Conservation (phyloP, 208 protist genomes). For the Crithidia sp. region DNA sequence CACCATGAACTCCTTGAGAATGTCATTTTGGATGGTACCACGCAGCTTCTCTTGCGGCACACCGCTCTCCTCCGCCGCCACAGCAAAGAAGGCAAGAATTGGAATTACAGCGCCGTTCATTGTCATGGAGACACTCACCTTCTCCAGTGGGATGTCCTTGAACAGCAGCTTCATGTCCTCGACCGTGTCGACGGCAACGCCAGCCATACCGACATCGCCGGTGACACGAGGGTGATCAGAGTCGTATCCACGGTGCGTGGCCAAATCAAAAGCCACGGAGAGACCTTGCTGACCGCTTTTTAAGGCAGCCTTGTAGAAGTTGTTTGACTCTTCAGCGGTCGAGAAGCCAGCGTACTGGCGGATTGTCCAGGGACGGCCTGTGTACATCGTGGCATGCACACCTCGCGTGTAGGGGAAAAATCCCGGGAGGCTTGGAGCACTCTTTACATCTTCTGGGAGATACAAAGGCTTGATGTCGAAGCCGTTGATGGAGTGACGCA, state of each 20-base stretch:
- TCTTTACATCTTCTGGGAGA: slow-evolving; percentile 42
- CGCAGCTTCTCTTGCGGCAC: slow-evolving; percentile 83
- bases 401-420: slow-evolving; percentile 94
- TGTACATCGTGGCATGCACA: slow-evolving; percentile 96
- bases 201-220: slow-evolving; percentile 97
- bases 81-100: slow-evolving; percentile 96
- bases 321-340: slow-evolving; percentile 96
- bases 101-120: slow-evolving; percentile 98
- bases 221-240: slow-evolving; percentile 93
- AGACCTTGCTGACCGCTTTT: slow-evolving; percentile 94
- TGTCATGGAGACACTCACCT: slow-evolving; percentile 97
- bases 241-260: slow-evolving; percentile 97
- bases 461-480: slow-evolving; percentile 93
- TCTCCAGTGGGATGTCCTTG: slow-evolving; percentile 93
- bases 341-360: slow-evolving; percentile 95
- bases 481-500: slow-evolving; percentile 69
- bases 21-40: slow-evolving; percentile 98
- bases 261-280: slow-evolving; percentile 96
- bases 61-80: slow-evolving; percentile 93
- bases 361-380: slow-evolving; percentile 94
- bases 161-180: slow-evolving; percentile 93
- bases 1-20: slow-evolving; percentile 98
- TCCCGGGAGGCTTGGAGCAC: slow-evolving; percentile 60
- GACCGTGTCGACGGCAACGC: slow-evolving; percentile 95
- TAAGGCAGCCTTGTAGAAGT: slow-evolving; percentile 93